Evolutionary conservation across 257 asterid genomes (phyloP), one percentile per base, ranked within the genome.

Genomic region (Plectranthus barbatus): DNA sequence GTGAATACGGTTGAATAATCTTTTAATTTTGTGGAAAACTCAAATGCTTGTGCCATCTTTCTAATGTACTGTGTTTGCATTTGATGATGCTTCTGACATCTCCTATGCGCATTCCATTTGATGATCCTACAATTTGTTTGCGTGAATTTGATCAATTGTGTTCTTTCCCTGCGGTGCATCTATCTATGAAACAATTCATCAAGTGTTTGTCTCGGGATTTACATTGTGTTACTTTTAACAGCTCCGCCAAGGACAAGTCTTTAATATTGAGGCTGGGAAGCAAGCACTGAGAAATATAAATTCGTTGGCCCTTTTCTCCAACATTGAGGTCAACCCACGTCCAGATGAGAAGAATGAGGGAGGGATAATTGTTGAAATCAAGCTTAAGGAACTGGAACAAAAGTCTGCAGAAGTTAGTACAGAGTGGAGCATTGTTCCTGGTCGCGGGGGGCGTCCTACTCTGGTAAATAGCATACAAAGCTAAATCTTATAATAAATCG

Each of bases 361-460:
- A 7, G 97, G 97, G 15, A 93, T 90, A 53, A 74, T 93, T 56
- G 95, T 93, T 48, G 99, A 93, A 75, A 68, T 93, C 62, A 93
- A 90, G 86, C 81, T 93, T 10, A 93, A 90, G 84, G 99, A 93
- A 70, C 79, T 90, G 69, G 99, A 93, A 62, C 99, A 87, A 77
- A 90, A 86, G 64, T 90, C 99, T 51, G 96, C 99, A 54, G 99
- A 93, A 85, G 96, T 93, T 66, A 90, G 96, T 75, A 79, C 97
- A 26, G 97, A 93, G 69, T 93, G 99, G 97, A 87, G 95, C 71
- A 85, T 93, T 14, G 92, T 93, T 59, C 99, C 99, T 49, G 99
- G 97, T 62, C 90, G 94, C 52, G 96, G 91, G 42, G 99, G 96
- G 66, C 95, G 94, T 36, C 99, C 99, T 29, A 84, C 99, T 8